Percentiles rank a stretch among this genome's conserved stretches.
Evolutionary conservation across 495 filamentous ascomycete genomes (phyloP).

Genomic region (Neurospora intermedia): DNA sequence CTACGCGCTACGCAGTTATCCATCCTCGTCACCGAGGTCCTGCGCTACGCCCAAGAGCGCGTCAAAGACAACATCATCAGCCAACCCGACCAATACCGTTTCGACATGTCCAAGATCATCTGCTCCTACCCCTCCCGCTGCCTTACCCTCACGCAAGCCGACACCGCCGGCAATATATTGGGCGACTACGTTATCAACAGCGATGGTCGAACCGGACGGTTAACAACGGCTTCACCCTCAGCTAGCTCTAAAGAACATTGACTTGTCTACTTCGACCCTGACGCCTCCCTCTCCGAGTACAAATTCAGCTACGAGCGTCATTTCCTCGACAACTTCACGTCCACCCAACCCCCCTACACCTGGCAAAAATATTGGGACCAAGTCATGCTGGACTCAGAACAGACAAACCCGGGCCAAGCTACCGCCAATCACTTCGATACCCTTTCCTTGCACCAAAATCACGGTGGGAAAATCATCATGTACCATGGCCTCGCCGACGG

Average conservation of each 20-base stretch:
- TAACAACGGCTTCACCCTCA: conserved; percentile 37
- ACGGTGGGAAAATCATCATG: conserved; percentile 44
- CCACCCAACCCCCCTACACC: conserved; percentile 19
- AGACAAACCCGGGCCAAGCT: conserved; percentile 24
- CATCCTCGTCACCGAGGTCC: conserved; percentile 44
- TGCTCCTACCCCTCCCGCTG: conserved; percentile 41
- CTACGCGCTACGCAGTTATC: conserved; percentile 41
- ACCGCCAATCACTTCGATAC: conserved; percentile 37
- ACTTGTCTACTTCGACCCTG: conserved; percentile 17
- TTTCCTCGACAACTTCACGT: conserved; percentile 30
- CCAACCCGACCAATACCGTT: conserved; percentile 46
- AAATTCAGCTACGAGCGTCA: conserved; percentile 28
- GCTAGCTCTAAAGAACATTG: conserved; percentile 25
- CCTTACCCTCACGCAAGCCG: conserved; percentile 45
- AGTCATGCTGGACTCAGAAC: conserved; percentile 12
- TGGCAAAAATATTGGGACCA: conserved; percentile 25
- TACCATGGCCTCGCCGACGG: conserved; percentile 48
- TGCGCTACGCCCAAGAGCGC: conserved; percentile 52
- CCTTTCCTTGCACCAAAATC: conserved; percentile 29
- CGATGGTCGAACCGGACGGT: conserved; percentile 23
- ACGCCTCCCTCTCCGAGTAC: conserved; percentile 17
- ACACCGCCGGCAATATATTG: conserved; percentile 43
- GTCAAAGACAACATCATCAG: conserved; percentile 55
- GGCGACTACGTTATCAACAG: conserved; percentile 38
- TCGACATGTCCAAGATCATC: conserved; percentile 42